Conservation (phyloP, 139 green algal species). For the Coccomyxa sp. region DNA sequence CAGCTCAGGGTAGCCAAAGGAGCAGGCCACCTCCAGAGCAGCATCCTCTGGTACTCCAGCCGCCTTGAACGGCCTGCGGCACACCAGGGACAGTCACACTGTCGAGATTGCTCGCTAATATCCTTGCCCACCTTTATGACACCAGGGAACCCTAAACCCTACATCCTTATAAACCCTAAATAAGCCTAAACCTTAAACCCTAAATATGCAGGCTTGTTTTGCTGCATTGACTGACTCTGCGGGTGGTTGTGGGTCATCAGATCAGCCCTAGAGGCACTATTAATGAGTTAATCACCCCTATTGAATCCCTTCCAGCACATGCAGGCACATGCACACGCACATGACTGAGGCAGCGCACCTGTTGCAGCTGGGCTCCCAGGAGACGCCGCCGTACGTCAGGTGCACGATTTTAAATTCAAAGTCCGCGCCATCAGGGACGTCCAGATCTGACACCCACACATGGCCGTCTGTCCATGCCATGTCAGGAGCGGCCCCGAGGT, state of each 20-base stretch:
- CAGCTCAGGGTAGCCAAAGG: not conserved
- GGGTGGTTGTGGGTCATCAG: too few relatives aligned
- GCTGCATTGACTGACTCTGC: too few relatives aligned
- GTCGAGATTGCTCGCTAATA: too few relatives aligned
- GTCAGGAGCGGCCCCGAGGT: not conserved
- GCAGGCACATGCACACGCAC: not conserved
- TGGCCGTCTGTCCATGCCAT: not conserved
- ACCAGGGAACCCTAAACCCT: not conserved
- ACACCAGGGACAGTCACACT: too few relatives aligned
- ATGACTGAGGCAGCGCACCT: not conserved
- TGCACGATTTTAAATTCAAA: conserved; percentile 4
- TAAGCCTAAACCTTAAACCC: too few relatives aligned
- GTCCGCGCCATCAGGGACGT: not conserved
- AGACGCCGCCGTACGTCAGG: not conserved
- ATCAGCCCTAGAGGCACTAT: too few relatives aligned
- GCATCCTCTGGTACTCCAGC: not conserved
- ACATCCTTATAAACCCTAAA: not conserved
- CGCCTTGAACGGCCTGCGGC: not conserved
- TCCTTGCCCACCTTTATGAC: not conserved
- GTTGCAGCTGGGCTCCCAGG: not conserved
- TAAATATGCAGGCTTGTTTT: too few relatives aligned
- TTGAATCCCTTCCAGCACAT: not conserved
- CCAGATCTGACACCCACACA: not conserved
- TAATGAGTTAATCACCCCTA: too few relatives aligned
- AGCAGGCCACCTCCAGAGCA: not conserved